Percentiles rank a stretch among this genome's conserved stretches.
phyloP scores from a whole-genome alignment of 805 yeast species.

The Candida sakaeoensis region DNA sequence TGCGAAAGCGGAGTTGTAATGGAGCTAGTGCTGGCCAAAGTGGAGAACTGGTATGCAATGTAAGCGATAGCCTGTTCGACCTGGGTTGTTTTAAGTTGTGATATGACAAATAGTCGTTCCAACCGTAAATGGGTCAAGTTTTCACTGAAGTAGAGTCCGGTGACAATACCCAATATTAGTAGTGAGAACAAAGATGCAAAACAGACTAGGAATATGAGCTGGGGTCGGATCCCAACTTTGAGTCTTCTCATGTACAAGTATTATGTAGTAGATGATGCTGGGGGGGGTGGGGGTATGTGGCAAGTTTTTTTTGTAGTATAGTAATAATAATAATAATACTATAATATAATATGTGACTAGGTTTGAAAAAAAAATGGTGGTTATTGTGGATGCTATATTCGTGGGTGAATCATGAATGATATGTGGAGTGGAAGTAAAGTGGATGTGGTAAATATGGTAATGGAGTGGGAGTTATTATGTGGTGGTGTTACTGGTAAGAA shows the following conservation, averaged over 20 bases:
- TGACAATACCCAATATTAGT: slow-evolving; percentile 67
- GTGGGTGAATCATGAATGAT: no score
- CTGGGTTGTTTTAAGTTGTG: slow-evolving; percentile 79
- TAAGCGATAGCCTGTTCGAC: slow-evolving; percentile 62
- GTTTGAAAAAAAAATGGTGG: no score
- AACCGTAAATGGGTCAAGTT: slow-evolving; percentile 60
- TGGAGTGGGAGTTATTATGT: no score
- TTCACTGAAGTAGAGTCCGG: slow-evolving; percentile 66
- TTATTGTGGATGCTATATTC: no score
- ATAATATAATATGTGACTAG: no score
- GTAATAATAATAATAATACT: no score
- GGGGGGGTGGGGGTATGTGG: no score
- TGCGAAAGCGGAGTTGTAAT: slow-evolving; percentile 58
- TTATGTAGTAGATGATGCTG: not conserved
- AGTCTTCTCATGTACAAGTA: slow-evolving; percentile 28
- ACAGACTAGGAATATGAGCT: slow-evolving; percentile 67
- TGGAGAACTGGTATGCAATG: slow-evolving; percentile 64
- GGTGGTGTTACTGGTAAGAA: no score
- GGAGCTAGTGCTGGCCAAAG: slow-evolving; percentile 59
- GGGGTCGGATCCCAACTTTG: slow-evolving; percentile 68
- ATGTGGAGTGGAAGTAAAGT: no score
- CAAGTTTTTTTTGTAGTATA: no score
- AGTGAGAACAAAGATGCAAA: slow-evolving; percentile 68
- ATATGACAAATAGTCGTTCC: slow-evolving; percentile 71
- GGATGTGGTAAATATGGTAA: no score